These are phyloP conservation scores for Diaporthe ampelina DNA, from an alignment of 2,329 filamentous ascomycete species.

Conservation along the genomic window DNA sequence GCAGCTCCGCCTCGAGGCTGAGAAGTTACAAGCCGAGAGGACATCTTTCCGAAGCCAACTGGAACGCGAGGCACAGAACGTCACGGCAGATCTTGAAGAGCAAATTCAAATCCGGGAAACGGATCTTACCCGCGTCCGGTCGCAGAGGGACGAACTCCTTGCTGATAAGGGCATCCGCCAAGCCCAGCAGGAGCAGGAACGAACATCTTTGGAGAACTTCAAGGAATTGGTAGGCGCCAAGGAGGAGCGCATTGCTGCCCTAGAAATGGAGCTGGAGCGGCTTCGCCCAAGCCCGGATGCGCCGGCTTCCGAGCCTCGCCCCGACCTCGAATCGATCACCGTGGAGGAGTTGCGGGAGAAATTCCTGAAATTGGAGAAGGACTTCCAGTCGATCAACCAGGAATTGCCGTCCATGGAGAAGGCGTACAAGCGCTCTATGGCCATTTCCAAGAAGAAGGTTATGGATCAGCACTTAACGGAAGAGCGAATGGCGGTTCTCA, in stretches of 20 bases:
- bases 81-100: constrained; percentile 83
- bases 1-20: constrained; percentile 85
- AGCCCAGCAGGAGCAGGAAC: constrained; percentile 82
- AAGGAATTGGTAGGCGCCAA: constrained; percentile 85
- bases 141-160: constrained; percentile 85
- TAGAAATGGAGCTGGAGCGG: constrained; percentile 87
- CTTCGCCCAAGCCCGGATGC: constrained; percentile 66
- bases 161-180: constrained; percentile 87
- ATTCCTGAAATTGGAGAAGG: constrained; percentile 80
- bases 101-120: constrained; percentile 85
- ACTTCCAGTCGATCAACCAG: constrained; percentile 86
- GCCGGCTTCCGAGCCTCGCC: constrained; percentile 58
- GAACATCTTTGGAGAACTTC: constrained; percentile 77
- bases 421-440: constrained; percentile 91
- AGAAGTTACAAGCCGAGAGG: constrained; percentile 87
- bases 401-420: constrained; percentile 91
- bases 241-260: constrained; percentile 82
- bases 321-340: constrained; percentile 71
- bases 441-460: constrained; percentile 87
- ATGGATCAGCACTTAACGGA: constrained; percentile 82
- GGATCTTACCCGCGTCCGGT: constrained; percentile 87
- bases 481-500: constrained; percentile 80
- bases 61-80: constrained; percentile 82
- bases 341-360: constrained; percentile 80
- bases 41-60: constrained; percentile 85